These are phyloP conservation scores for Diplocarpon mali DNA, from an alignment of 2,329 filamentous ascomycete genomes.

Conservation along the genomic window DNA sequence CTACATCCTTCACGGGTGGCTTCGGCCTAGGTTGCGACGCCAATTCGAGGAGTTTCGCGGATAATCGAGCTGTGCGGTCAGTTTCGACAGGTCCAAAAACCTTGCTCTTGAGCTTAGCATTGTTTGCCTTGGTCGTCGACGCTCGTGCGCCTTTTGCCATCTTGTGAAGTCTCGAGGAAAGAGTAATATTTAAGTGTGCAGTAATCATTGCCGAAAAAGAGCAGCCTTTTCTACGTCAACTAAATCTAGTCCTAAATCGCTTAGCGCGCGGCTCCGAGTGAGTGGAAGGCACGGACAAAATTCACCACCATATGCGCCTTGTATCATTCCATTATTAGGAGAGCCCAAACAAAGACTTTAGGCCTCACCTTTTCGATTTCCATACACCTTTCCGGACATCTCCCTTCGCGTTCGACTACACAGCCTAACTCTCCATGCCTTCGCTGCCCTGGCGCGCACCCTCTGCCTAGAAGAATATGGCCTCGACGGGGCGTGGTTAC, in stretches of 20 bases:
- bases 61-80: constrained; percentile 71
- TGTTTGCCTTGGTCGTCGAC: constrained; percentile 73
- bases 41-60: constrained; percentile 74
- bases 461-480: constrained; percentile 16
- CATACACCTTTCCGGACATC: not conserved
- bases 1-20: constrained; percentile 37
- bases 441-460: constrained; percentile 7
- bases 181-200: too few species aligned
- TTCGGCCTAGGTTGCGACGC: constrained; percentile 63
- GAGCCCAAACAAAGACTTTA: constrained; percentile 2
- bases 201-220: too few species aligned
- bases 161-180: constrained; percentile 21
- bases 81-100: constrained; percentile 77
- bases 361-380: not conserved
- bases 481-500: constrained; percentile 26
- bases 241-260: too few species aligned
- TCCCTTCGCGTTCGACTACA: too few species aligned
- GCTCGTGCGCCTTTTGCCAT: constrained; percentile 88
- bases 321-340: too few species aligned
- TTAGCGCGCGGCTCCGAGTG: too few species aligned
- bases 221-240: too few species aligned
- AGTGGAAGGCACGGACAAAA: too few species aligned
- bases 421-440: not conserved
- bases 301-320: not conserved
- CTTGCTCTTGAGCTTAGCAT: constrained; percentile 63